Conservation (phyloP, 2,329 filamentous ascomycete genomes). For the Pseudocercospora ulei region DNA sequence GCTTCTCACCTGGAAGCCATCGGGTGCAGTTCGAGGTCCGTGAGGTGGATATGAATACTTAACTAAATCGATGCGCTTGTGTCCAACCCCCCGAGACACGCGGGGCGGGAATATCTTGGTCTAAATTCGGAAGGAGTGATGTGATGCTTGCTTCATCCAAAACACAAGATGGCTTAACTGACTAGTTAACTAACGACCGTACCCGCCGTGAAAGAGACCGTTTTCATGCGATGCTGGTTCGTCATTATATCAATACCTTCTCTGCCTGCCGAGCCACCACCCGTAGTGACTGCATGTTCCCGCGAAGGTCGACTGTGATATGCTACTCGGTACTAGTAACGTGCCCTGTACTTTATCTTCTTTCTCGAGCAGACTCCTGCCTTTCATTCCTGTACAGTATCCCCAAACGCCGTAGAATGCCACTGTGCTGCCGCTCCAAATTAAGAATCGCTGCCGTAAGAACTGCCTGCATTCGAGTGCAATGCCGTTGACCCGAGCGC, state of each 20-base stretch:
- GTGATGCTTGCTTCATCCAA: not conserved
- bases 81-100: no score
- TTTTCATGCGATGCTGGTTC: conserved; percentile 3
- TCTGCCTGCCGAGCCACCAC: conserved; percentile 4
- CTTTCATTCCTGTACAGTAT: conserved; percentile 2
- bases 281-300: not conserved
- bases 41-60: no score
- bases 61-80: no score
- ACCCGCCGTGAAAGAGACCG: not conserved
- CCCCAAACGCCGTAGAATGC: not conserved
- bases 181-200: not conserved
- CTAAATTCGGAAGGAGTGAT: not conserved
- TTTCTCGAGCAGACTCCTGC: not conserved
- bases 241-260: conserved; percentile 10
- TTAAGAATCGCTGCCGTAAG: no score
- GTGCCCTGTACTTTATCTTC: conserved; percentile 4
- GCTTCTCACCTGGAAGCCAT: conserved; percentile 9
- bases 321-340: not conserved
- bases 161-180: not conserved
- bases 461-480: no score
- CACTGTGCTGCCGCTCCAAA: not conserved
- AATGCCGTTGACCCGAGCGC: no score
- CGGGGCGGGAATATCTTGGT: conserved; percentile 2
- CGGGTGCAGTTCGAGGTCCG: no score
- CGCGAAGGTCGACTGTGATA: conserved; percentile 3